Percentiles rank a stretch among this genome's conserved stretches.
Evolutionary conservation across 78 protist genomes (phyloP).

Genomic region (Guillardia theta): DNA sequence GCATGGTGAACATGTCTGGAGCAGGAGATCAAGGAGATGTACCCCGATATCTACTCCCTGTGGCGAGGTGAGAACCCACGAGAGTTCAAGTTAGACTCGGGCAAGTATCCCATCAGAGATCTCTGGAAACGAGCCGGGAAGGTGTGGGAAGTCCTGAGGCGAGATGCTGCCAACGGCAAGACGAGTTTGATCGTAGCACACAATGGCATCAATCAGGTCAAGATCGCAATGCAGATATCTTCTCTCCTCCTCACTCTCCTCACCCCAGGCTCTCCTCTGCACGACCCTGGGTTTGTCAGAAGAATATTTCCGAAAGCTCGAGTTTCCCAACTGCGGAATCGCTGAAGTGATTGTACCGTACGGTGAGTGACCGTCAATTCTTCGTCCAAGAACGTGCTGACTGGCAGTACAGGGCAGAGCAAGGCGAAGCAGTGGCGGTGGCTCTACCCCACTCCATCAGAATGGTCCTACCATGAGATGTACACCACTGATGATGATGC

Average conservation of each 20-base stretch:
- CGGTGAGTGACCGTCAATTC: too few species aligned
- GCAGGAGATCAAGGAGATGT: neutral
- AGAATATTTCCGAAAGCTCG: neutral
- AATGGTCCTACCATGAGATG: neutral
- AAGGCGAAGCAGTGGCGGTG: neutral
- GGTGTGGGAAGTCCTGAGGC: neutral
- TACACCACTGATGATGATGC: neutral
- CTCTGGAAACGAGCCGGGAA: neutral
- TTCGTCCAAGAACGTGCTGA: too few species aligned
- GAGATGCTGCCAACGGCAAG: neutral
- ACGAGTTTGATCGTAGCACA: neutral
- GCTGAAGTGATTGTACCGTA: neutral
- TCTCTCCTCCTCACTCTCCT: too few species aligned
- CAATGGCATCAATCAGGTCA: conserved; percentile 29
- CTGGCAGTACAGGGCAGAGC: neutral
- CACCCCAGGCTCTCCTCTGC: neutral
- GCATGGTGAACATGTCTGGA: too few species aligned
- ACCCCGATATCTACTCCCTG: neutral
- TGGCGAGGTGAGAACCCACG: neutral
- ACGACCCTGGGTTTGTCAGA: neutral
- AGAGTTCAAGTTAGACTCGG: neutral
- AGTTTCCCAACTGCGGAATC: conserved; percentile 2
- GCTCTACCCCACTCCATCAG: neutral
- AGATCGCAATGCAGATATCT: too few species aligned
- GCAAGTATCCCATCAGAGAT: neutral